These are phyloP conservation scores for Secale cereale DNA, from an alignment of 176 grass and related monocot genomes.

Conservation along the genomic window DNA sequence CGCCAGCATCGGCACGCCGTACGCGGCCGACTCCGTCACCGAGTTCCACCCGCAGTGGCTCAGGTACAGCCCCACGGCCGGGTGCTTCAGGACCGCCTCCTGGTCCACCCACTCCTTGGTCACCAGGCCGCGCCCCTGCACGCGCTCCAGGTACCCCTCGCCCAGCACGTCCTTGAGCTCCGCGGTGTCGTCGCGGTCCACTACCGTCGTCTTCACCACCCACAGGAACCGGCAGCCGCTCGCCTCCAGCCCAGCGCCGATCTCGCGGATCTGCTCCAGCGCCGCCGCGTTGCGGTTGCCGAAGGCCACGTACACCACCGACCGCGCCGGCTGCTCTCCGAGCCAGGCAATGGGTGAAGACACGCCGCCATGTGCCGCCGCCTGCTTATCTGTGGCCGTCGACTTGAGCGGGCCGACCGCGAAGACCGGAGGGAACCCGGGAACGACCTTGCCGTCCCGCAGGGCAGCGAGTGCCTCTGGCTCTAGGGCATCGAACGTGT, in stretches of 20 bases:
- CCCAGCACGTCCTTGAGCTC: conserved; percentile 38
- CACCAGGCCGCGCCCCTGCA: conserved; percentile 47
- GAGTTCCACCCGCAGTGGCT: conserved; percentile 23
- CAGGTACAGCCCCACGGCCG: conserved; percentile 47
- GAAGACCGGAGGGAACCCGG: conserved; percentile 33
- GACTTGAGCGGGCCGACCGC: conserved; percentile 32
- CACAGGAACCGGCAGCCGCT: conserved; percentile 65
- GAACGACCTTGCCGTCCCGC: conserved; percentile 28
- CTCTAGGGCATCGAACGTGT: conserved; percentile 60
- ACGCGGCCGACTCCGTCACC: conserved; percentile 32
- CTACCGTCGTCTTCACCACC: conserved; percentile 50
- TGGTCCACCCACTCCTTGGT: conserved; percentile 68
- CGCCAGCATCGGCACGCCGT: conserved; percentile 52
- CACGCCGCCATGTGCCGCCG: background rate
- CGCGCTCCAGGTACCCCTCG: conserved; percentile 27
- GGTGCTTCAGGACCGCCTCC: conserved; percentile 52
- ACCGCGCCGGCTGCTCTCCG: conserved; percentile 38
- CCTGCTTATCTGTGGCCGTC: background rate
- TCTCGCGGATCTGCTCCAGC: conserved; percentile 42
- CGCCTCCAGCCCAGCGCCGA: conserved; percentile 48
- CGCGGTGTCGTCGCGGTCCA: conserved; percentile 42
- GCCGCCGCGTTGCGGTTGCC: conserved; percentile 48
- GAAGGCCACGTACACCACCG: conserved; percentile 66
- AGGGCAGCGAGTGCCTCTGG: conserved; percentile 44
- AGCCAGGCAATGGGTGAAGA: conserved; percentile 36